phyloP scores from a whole-genome alignment of 2,329 filamentous ascomycete species.

The Epichloe gansuensis region DNA sequence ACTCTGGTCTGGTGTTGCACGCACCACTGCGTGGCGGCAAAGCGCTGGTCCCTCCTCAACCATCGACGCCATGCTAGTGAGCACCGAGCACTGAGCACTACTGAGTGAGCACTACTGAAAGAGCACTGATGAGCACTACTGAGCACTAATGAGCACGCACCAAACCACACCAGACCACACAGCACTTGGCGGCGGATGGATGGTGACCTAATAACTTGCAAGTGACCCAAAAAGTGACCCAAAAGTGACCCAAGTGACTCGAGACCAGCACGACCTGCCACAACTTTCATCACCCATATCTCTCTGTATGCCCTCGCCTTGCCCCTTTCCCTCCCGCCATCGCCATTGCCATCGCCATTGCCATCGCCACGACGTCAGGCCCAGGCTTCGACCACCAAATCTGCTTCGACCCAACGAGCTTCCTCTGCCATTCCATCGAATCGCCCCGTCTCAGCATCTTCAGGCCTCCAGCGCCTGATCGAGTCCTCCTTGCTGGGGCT shows the following conservation, averaged over 20 bases:
- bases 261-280: neutral
- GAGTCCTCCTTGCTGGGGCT: neutral
- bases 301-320: too few relatives aligned
- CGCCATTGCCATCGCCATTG: neutral
- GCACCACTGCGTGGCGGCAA: too few relatives aligned
- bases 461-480: neutral
- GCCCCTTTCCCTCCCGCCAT: neutral
- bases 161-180: neutral
- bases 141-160: neutral
- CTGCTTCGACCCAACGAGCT: neutral
- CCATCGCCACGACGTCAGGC: neutral
- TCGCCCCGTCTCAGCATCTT: neutral
- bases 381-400: neutral
- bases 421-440: neutral
- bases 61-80: too few relatives aligned
- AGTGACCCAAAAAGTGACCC: neutral
- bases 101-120: too few relatives aligned
- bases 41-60: too few relatives aligned
- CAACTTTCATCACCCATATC: neutral
- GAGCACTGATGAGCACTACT: too few relatives aligned
- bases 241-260: neutral
- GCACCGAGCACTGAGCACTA: too few relatives aligned
- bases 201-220: too few relatives aligned
- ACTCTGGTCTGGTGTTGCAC: too few relatives aligned
- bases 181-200: neutral